These are phyloP conservation scores for Mycosphaerella sp. DNA, from an alignment of 2,329 filamentous ascomycete species.

Conservation along the genomic window DNA sequence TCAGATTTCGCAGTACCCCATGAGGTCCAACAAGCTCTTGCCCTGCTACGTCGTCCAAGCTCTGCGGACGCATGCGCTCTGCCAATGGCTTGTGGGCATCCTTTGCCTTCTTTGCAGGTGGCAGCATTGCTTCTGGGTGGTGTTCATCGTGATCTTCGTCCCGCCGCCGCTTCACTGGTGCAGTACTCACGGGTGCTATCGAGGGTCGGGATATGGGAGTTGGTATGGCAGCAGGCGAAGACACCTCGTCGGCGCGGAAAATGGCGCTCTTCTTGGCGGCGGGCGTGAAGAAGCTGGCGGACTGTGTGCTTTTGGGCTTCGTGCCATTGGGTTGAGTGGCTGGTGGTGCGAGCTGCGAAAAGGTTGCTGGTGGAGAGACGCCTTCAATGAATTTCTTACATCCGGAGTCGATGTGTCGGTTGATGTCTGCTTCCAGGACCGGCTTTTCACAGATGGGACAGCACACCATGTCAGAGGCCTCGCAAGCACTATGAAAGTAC, in stretches of 20 bases:
- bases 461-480: constrained; percentile 24
- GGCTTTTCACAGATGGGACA: constrained; percentile 34
- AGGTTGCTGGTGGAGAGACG: constrained; percentile 33
- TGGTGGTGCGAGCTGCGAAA: constrained; percentile 19
- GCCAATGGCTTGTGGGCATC: constrained; percentile 70
- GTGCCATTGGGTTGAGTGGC: constrained; percentile 25
- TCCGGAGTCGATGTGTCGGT: constrained; percentile 80
- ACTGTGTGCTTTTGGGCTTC: constrained; percentile 23
- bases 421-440: constrained; percentile 64
- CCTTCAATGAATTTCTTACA: constrained; percentile 64
- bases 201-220: constrained; percentile 12
- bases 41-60: constrained; percentile 78
- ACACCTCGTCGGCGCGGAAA: constrained; percentile 26
- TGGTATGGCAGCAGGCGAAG: constrained; percentile 17
- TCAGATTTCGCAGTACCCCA: constrained; percentile 79
- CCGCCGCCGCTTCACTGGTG: constrained; percentile 25
- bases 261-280: constrained; percentile 39
- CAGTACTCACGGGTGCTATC: constrained; percentile 20
- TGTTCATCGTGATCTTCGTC: constrained; percentile 22
- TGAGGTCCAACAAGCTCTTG: constrained; percentile 82
- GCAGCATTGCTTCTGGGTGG: constrained; percentile 34
- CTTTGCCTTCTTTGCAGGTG: constrained; percentile 60
- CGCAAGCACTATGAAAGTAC: neutral
- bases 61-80: constrained; percentile 84
- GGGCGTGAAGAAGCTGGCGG: constrained; percentile 52